Evolutionary conservation across 202 grass and related monocot genomes (phyloP).

Genomic region (Thinopyrum obtusiflorum): DNA sequence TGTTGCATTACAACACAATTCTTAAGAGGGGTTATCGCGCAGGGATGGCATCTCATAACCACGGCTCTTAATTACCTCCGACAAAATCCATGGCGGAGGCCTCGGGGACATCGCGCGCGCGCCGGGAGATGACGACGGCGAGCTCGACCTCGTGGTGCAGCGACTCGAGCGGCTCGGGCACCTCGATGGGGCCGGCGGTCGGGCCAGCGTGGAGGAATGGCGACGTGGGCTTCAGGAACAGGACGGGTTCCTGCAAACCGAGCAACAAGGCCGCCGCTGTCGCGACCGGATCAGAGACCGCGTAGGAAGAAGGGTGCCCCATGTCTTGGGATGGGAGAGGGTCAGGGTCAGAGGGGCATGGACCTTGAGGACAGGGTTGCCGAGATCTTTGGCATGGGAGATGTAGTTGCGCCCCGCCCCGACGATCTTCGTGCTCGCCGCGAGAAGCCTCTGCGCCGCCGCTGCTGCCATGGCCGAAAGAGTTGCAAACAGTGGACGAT

Average conservation of each 20-base stretch:
- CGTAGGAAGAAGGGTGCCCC: not conserved
- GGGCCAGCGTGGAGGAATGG: conserved; percentile 72
- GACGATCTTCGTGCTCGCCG: conserved; percentile 80
- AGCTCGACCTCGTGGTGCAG: conserved; percentile 97
- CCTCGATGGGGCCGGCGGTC: conserved; percentile 63
- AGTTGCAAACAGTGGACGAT: not conserved
- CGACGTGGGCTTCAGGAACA: conserved; percentile 91
- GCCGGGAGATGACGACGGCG: conserved; percentile 70
- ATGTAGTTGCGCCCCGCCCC: conserved; percentile 79
- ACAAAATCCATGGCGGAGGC: conserved; percentile 83
- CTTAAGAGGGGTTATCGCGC: not conserved
- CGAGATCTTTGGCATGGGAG: conserved; percentile 78
- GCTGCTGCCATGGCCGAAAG: conserved; percentile 36
- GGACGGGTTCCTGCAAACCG: conserved; percentile 60
- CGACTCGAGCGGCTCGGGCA: conserved; percentile 70
- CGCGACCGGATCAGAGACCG: not conserved
- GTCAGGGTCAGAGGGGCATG: not conserved
- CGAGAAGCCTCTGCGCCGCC: conserved; percentile 57
- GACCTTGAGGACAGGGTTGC: conserved; percentile 89
- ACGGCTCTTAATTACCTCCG: conserved; percentile 49
- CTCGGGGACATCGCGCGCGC: conserved; percentile 65
- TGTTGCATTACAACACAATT: not conserved
- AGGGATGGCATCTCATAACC: not conserved
- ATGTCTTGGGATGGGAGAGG: not conserved
- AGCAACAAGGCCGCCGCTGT: not conserved